These are phyloP conservation scores for Capsicum rhomboideum DNA, from an alignment of 257 asterid species.

Conservation along the genomic window DNA sequence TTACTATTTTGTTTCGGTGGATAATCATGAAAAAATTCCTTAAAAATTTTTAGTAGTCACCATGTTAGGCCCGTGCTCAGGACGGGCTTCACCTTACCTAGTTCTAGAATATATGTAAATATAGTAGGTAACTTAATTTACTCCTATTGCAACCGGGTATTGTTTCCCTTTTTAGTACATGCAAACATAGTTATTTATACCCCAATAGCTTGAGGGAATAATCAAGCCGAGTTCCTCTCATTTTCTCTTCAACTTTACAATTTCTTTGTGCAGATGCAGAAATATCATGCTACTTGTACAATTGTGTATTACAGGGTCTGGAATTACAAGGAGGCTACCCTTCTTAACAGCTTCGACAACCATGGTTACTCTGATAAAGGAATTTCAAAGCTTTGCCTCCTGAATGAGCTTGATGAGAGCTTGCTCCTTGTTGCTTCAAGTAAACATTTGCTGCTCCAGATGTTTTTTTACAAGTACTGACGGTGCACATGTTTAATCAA, in stretches of 20 bases:
- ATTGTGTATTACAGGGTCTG: constrained; percentile 9
- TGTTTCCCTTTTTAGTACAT: background rate
- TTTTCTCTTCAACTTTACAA: background rate
- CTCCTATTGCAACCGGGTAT: background rate
- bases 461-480: constrained; percentile 8
- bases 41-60: background rate
- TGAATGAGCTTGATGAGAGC: constrained; percentile 69
- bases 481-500: background rate
- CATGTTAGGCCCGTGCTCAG: background rate
- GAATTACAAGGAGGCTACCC: constrained; percentile 49
- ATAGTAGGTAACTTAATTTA: background rate
- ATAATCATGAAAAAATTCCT: background rate
- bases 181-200: background rate
- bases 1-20: background rate
- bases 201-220: background rate
- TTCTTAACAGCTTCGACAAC: constrained; percentile 62
- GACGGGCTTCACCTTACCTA: background rate
- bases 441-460: constrained; percentile 18
- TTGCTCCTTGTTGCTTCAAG: constrained; percentile 85
- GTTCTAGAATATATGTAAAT: background rate
- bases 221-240: background rate
- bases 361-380: constrained; percentile 65
- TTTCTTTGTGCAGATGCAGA: background rate
- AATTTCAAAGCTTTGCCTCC: constrained; percentile 64
- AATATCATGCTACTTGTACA: background rate